Evolutionary conservation across 495 filamentous ascomycete genomes (phyloP), one percentile per base, ranked within the genome.

Genomic region (Trichoderma orchidacearum): DNA sequence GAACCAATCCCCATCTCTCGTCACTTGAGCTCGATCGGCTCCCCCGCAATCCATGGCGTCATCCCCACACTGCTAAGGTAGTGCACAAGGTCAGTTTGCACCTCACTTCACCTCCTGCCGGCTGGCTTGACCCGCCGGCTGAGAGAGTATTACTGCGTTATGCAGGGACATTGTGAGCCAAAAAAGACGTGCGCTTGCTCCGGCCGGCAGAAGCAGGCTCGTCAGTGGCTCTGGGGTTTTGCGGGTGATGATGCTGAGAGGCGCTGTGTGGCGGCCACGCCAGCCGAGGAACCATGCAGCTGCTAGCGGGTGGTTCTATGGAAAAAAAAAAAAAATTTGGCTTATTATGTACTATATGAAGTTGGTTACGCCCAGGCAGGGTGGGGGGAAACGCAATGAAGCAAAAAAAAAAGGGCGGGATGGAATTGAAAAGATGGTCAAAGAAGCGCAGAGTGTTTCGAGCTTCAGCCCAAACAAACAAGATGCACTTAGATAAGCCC

Each of bases 31-130:
- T 48, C 21, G 41, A 25, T 48, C 41, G 13, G 38, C 18, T 48
- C 41, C 41, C 41, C 41, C 41, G 41, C 41, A 48, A 48, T 48
- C 41, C 41, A 48, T 48, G 41, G 41, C 41, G 41, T 48, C 41
- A 48, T 48, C 41, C 41, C 41, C 41, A 48, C 41, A 48, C 41
- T 48, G 41, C 41, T 48, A 48, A 28, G 41, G 41, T 48, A 48
- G 41, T 48, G 41, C 41, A 48, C 41, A 13, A 48, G 41, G 21
- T 17, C 41, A 48, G 21, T 25, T 28, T 48, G 41, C 21, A 48
- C 21, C 41, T 48, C 41, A 48, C 21, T 23, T 48, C 41, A 48
- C 41, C 21, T 48, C 23, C n/a, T 17, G n/a, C 8, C 36, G 32
- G 32, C 15, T 45, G 12, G n/a, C 36, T 36, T n/a, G 17, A 18